These are phyloP conservation scores for Pugionium cornutum DNA, from an alignment of 345 rosid genomes.

Conservation along the genomic window DNA sequence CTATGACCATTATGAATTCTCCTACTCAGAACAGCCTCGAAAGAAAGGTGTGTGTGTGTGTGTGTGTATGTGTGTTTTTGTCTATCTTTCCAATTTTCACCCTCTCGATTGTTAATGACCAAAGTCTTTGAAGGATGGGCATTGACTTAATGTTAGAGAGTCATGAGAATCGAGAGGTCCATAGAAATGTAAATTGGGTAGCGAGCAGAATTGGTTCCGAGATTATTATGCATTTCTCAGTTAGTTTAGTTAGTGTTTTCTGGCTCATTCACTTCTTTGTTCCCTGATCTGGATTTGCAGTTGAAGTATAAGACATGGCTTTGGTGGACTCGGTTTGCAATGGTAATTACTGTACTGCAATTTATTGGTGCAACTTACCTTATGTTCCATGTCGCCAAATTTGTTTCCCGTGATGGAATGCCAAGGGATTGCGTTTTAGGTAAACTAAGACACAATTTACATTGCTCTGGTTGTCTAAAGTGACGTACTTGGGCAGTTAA, in stretches of 20 bases:
- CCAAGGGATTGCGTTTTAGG: slow-evolving; percentile 60
- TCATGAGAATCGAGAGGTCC: slow-evolving; percentile 8
- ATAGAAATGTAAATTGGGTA: neutral
- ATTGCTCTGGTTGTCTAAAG: slow-evolving; percentile 15
- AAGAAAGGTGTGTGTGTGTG: slow-evolving; percentile 51
- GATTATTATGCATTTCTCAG: neutral
- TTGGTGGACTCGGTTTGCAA: slow-evolving; percentile 72
- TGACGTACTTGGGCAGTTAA: neutral
- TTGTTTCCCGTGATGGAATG: slow-evolving; percentile 49
- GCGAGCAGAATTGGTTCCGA: neutral
- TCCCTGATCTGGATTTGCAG: slow-evolving; percentile 41
- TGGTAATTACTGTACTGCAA: slow-evolving; percentile 64
- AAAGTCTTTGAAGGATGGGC: slow-evolving; percentile 12
- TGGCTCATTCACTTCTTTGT: slow-evolving; percentile 12
- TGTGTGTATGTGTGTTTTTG: too few relatives aligned
- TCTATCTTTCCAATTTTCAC: neutral
- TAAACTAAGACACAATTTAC: slow-evolving; percentile 37
- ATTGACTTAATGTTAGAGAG: neutral
- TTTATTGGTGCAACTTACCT: slow-evolving; percentile 64
- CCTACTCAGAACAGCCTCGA: slow-evolving; percentile 49
- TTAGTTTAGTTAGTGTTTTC: neutral
- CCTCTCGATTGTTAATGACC: slow-evolving; percentile 7
- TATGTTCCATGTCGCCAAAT: slow-evolving; percentile 48
- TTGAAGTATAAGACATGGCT: slow-evolving; percentile 78
- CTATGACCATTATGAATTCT: slow-evolving; percentile 58